Evolutionary conservation across 2,329 filamentous ascomycete species (phyloP).

Genomic region (Paraphoma sp.): DNA sequence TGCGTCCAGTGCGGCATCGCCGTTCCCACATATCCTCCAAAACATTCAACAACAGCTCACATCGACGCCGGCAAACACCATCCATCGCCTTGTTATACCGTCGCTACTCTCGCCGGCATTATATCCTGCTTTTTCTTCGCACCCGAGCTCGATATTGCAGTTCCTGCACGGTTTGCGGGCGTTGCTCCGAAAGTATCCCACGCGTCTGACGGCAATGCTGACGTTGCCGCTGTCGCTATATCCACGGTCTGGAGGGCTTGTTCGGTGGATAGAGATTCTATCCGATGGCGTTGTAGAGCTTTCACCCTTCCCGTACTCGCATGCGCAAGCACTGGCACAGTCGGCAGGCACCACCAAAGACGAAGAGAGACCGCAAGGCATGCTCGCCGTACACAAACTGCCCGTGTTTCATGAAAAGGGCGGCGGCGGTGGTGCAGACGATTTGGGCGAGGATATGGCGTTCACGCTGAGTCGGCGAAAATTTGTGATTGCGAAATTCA

Average conservation of each 20-base stretch:
- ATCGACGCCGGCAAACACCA: conserved; percentile 58
- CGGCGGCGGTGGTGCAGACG: conserved; percentile 70
- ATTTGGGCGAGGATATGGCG: conserved; percentile 82
- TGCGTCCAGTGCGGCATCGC: conserved; percentile 62
- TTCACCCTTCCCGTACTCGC: conserved; percentile 71
- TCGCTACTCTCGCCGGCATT: conserved; percentile 84
- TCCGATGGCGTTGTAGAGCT: conserved; percentile 88
- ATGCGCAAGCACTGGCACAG: conserved; percentile 56
- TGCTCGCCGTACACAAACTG: conserved; percentile 81
- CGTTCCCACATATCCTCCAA: conserved; percentile 72
- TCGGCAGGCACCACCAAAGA: conserved; percentile 60
- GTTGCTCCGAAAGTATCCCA: conserved; percentile 72
- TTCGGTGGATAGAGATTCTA: conserved; percentile 85
- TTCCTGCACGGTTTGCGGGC: conserved; percentile 82
- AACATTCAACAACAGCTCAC: conserved; percentile 62
- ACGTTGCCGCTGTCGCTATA: conserved; percentile 83
- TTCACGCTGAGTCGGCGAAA: conserved; percentile 87
- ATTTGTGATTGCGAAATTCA: conserved; percentile 86
- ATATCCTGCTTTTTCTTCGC: conserved; percentile 73
- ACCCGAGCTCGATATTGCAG: conserved; percentile 75
- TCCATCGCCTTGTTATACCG: conserved; percentile 87
- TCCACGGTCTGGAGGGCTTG: conserved; percentile 75
- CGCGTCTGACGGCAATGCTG: conserved; percentile 72
- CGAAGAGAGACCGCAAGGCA: conserved; percentile 82
- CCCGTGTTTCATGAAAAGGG: conserved; percentile 89